Evolutionary conservation across 768 basidiomycete genomes (phyloP), one percentile per base, ranked within the genome.

Genomic region (Collybia sp.): DNA sequence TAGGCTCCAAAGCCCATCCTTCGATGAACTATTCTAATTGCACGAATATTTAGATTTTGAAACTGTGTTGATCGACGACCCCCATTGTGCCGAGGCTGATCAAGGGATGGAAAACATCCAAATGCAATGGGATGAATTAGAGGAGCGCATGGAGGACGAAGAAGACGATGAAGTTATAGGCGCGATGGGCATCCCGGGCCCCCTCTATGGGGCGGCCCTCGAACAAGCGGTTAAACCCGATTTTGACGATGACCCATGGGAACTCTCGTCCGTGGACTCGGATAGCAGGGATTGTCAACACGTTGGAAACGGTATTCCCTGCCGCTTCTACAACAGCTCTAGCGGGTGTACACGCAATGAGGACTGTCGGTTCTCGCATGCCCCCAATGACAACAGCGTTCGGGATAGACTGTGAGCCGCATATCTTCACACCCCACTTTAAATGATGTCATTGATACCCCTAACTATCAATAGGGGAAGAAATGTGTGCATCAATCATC

Each of bases 201-300:
- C 25, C 25, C 25, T 25, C 25, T 8, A 8, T 3, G 25, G 25
- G 25, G 8, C 25, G 25, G 25, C 25, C 4, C 25, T 25, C 25
- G 25, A 25, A 25, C 3, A 25, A 25, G 25, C 8, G 25, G 25
- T 25, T 8, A 25, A 25, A 8, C 25, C 25, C 3, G 25, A 25
- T 25, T 25, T 25, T 25, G 25, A 25, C 8, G 25, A 25, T 25
- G 25, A 25, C 25, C 25, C 25, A 4, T 25, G 25, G 25, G 25
- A 25, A 8, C 25, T 25, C 3, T 25, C 25, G 8, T 25, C 25
- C 25, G 25, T 25, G 8, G 25, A 25, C 25, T 77, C 74, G 0
- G 78, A 80, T 50, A 73, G 75, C n/a, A 74, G 72, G 30, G 80
- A 82, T 53, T 77, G 63, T 51, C 53, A 58, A 15, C 77, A 80